Evolutionary conservation across 176 grass and related monocot species (phyloP).

Genomic region (Musa beccarii): DNA sequence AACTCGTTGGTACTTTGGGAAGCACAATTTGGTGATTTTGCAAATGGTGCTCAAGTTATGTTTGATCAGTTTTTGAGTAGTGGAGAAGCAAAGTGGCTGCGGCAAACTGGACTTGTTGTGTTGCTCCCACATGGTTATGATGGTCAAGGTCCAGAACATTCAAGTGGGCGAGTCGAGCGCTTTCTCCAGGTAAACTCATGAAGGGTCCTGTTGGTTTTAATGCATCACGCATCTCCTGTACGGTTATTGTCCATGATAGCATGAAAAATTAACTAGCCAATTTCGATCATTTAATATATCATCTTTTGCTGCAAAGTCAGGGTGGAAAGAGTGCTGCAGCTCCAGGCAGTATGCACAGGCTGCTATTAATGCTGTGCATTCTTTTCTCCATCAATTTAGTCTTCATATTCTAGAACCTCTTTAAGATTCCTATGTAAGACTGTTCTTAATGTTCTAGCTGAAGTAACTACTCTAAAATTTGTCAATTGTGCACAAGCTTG

Average conservation of each 20-base stretch:
- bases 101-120: constrained; percentile 77
- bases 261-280: not conserved
- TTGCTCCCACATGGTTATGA: constrained; percentile 90
- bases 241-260: not conserved
- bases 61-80: constrained; percentile 98
- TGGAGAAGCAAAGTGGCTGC: constrained; percentile 91
- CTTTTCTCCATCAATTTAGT: not conserved
- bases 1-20: constrained; percentile 95
- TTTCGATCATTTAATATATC: not conserved
- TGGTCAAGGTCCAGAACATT: constrained; percentile 95
- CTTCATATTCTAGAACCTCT: not conserved
- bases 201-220: not conserved
- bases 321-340: not conserved
- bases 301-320: not conserved
- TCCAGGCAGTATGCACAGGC: not conserved
- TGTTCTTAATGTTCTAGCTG: not conserved
- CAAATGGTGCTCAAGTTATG: constrained; percentile 96
- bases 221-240: not conserved
- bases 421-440: not conserved
- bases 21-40: constrained; percentile 91
- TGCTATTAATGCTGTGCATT: not conserved
- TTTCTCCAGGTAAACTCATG: constrained; percentile 70
- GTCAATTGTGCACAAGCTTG: not conserved
- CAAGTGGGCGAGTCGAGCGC: constrained; percentile 71
- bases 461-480: not conserved